phyloP scores from a whole-genome alignment of 2,329 filamentous ascomycete genomes.

The Verticillium nubilum region DNA sequence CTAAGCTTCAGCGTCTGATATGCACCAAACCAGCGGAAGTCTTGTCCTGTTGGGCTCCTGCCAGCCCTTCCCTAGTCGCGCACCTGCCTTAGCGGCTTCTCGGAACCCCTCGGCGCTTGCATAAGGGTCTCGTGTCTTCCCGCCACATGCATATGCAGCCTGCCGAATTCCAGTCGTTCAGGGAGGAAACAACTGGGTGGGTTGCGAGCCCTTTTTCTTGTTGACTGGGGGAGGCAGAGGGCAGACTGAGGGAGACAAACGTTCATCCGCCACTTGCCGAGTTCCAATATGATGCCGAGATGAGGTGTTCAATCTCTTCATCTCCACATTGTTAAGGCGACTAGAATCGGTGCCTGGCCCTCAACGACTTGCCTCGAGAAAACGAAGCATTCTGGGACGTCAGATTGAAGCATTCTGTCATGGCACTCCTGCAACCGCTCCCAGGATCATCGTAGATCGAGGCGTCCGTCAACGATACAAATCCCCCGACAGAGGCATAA shows the following conservation, averaged over 20 bases:
- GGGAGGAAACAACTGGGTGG: not conserved
- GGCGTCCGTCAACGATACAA: not conserved
- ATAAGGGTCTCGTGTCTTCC: conserved; percentile 3
- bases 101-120: not conserved
- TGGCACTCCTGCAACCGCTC: not conserved
- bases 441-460: not conserved
- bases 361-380: too few species aligned
- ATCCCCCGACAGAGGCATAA: not conserved
- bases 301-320: not conserved
- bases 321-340: not conserved
- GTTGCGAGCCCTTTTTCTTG: not conserved
- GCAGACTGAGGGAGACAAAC: not conserved
- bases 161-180: not conserved
- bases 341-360: not conserved
- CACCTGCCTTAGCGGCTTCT: not conserved
- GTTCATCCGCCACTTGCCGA: not conserved
- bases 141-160: not conserved
- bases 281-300: not conserved
- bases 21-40: not conserved
- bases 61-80: not conserved
- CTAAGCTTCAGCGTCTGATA: not conserved
- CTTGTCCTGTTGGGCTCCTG: not conserved
- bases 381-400: not conserved
- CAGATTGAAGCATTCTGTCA: not conserved
- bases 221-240: not conserved